Evolutionary conservation across 768 basidiomycete genomes (phyloP), one percentile per base, ranked within the genome.

Genomic region (Boletus sensibilis): DNA sequence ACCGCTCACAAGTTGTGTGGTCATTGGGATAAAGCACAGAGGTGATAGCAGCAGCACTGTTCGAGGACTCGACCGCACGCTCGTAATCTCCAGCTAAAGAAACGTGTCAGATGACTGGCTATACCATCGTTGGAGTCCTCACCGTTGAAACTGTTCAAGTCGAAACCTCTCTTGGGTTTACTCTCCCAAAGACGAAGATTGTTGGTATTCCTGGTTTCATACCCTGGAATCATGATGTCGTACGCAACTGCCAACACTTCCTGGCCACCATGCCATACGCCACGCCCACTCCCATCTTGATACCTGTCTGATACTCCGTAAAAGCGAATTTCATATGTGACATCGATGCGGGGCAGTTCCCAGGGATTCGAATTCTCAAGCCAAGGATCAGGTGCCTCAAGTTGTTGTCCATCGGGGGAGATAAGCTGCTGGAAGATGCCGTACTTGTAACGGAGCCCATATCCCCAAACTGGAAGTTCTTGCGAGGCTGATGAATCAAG

Each of bases 11-110:
- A 8, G 78, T 74, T 72, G 86, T 90, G 64, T 94, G 90, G 69
- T 98, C 96, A 68, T 97, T 96, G 27, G 96, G 97, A 75, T 99
- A 98, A 33, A 98, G 78, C 8, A 98, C 96, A 10, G 91, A 86
- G 4, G 95, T 98, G 68, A 99, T 97, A 35, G 91, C 92, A 55
- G 87, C 90, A 12, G 97, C 97, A 61, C 87, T 87, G 72, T 94
- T 94, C 34, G 88, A 90, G 1, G 91, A 81, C 63, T 90, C 88
- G 25, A 98, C 89, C 3, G 94, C 92, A 43, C 78, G 84, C 66
- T 94, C 93, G 69, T 98, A 98, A 73, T 96, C 87, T 42, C 96
- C 96, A 57, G 93, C 92, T 92, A 58, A 23, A 50, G 16, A 31
- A 38, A 33, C 12, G 3, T 1, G 41, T 65, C 50, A 67, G 53